Percentiles rank a stretch among this genome's conserved stretches.
Conservation (phyloP, 805 yeast genomes). For the Candida hungchunana region DNA sequence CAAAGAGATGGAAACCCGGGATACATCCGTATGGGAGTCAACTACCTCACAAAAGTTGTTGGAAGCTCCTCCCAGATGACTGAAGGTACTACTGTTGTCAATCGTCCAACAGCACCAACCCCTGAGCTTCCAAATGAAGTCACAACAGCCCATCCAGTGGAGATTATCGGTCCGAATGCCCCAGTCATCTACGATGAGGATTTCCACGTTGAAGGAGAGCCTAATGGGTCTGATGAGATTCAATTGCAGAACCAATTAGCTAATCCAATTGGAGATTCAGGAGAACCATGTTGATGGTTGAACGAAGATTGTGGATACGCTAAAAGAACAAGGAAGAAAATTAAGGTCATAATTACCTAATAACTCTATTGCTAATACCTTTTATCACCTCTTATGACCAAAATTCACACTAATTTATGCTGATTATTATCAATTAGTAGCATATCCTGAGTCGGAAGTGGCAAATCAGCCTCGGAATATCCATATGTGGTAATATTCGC, state of each 20-base stretch:
- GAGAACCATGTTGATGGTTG: no score
- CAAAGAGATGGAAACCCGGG: neutral
- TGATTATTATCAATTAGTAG: neutral
- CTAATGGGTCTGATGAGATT: neutral
- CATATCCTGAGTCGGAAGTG: neutral
- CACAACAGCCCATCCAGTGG: slow-evolving; percentile 2
- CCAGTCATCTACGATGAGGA: slow-evolving; percentile 12
- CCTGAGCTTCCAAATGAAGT: neutral
- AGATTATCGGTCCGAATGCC: slow-evolving; percentile 9
- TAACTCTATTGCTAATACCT: no score
- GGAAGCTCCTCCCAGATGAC: neutral
- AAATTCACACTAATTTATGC: neutral
- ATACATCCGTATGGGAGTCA: neutral
- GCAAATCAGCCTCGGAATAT: neutral
- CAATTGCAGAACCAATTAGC: slow-evolving; percentile 1
- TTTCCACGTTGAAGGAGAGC: neutral
- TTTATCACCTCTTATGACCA: no score
- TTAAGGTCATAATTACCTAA: no score
- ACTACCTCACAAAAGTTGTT: neutral
- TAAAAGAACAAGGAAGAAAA: no score
- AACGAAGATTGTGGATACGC: no score
- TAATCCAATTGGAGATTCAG: neutral
- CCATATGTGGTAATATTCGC: neutral
- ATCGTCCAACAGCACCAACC: neutral
- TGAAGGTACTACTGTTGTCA: neutral